Evolutionary conservation across 768 basidiomycete species (phyloP).

Genomic region (Tephrocybe sp.): DNA sequence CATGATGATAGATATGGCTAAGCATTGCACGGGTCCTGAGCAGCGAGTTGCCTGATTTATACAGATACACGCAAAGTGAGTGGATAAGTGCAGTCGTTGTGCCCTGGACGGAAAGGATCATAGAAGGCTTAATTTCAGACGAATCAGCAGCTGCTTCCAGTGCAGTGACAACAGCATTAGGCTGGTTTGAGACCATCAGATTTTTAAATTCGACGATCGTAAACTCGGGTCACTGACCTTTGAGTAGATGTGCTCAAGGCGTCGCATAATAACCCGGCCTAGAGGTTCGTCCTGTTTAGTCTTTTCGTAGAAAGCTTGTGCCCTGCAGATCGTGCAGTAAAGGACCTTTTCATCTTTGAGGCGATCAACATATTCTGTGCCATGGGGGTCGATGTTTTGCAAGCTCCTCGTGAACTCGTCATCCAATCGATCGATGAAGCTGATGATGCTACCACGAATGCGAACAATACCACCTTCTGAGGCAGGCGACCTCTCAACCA

Average conservation of each 20-base stretch:
- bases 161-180: conserved; percentile 87
- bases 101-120: conserved; percentile 53
- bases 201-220: background rate
- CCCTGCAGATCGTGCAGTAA: conserved; percentile 90
- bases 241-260: conserved; percentile 96
- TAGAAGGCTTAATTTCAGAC: conserved; percentile 58
- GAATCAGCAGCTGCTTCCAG: conserved; percentile 70
- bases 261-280: conserved; percentile 88
- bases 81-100: conserved; percentile 80
- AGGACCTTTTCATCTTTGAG: conserved; percentile 94
- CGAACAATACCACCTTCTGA: conserved; percentile 73
- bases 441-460: conserved; percentile 94
- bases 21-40: conserved; percentile 96
- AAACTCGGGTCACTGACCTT: conserved; percentile 56
- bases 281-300: conserved; percentile 74
- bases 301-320: conserved; percentile 88
- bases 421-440: conserved; percentile 92
- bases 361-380: conserved; percentile 97
- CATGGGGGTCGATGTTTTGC: conserved; percentile 98
- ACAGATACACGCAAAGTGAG: conserved; percentile 85
- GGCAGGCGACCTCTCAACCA: conserved; percentile 75
- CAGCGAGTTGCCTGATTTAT: conserved; percentile 87
- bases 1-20: conserved; percentile 95
- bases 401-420: conserved; percentile 97
- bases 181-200: conserved; percentile 44